Base-by-base conservation (phyloP, 192 early-diverging fungal species). In the Phlyctochytrium bullatum region DNA sequence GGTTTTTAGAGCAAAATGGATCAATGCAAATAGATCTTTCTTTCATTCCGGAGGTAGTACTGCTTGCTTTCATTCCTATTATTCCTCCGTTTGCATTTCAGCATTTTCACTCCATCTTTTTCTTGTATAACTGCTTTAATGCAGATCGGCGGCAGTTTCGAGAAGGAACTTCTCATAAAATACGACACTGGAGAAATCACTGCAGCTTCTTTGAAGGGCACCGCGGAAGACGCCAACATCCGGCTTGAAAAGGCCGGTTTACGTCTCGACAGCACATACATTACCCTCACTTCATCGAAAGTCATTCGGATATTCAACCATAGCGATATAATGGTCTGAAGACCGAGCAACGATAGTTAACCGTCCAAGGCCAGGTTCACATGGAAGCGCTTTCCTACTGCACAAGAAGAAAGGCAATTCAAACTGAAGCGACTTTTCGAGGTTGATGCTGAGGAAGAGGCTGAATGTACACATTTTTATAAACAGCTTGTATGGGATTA, bases 301-400 rank as follows among this genome's bases (percentile, higher is more conserved):
- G 68, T 63, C 0, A 51, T 88, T 12, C 76, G 66, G 56, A 69
- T 88, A 2, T 36, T 71, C 62, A 88, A 88, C 54, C 53, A 72
- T 0, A 83, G 80, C 32, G 77, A 84, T 17, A 73, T 79, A 24
- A 75, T 85, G 74, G 83, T 85, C 34, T n/a, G n/a, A n/a, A n/a
- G n/a, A n/a, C n/a, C n/a, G n/a, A n/a, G n/a, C n/a, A n/a, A n/a
- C n/a, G n/a, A n/a, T n/a, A n/a, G n/a, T n/a, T n/a, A n/a, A n/a
- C n/a, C 47, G 28, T 27, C 30, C 67, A 36, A 82, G 80, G 78
- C 74, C 23, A 78, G 66, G 35, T 87, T 78, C 62, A 28, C 73
- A 34, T 87, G 85, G 85, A 87, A 84, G 62, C 69, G 54, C 50
- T 84, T 76, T 73, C 64, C 78, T 24, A 83, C 64, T 17, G 70